Conservation (phyloP, 2,329 filamentous ascomycete genomes). For the Hysterium pulicare region DNA sequence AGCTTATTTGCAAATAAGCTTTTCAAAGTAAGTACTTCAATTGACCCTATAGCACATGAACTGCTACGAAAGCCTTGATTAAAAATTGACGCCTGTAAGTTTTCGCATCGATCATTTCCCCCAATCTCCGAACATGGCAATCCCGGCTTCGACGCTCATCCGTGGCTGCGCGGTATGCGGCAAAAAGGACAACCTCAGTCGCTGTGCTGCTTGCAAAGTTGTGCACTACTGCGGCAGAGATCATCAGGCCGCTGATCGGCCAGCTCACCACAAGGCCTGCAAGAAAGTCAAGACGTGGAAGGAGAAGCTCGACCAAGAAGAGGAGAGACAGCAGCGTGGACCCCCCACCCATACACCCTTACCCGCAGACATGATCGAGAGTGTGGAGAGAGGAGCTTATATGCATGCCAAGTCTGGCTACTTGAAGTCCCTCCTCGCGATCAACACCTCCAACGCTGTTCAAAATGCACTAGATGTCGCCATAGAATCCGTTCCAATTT, state of each 20-base stretch:
- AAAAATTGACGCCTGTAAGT: no score
- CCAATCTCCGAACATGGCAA: no score
- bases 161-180: not conserved
- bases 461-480: conserved; percentile 27
- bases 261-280: conserved; percentile 42
- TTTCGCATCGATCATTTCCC: no score
- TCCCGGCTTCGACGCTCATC: not conserved
- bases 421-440: conserved; percentile 35
- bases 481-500: conserved; percentile 45
- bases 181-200: conserved; percentile 24
- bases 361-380: no score
- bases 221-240: conserved; percentile 46
- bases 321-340: conserved; percentile 38
- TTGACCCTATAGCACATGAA: no score
- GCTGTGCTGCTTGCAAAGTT: conserved; percentile 44
- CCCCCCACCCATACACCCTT: no score
- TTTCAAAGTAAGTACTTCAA: no score
- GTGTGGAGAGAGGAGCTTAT: not conserved
- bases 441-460: conserved; percentile 36
- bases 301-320: conserved; percentile 30
- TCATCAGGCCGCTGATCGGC: conserved; percentile 41
- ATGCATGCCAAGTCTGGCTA: conserved; percentile 11
- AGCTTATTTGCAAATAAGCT: no score
- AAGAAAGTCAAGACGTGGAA: conserved; percentile 33
- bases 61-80: no score